Evolutionary conservation across 129 eudicot genomes (phyloP).

Genomic region (Cynara cardunculus): DNA sequence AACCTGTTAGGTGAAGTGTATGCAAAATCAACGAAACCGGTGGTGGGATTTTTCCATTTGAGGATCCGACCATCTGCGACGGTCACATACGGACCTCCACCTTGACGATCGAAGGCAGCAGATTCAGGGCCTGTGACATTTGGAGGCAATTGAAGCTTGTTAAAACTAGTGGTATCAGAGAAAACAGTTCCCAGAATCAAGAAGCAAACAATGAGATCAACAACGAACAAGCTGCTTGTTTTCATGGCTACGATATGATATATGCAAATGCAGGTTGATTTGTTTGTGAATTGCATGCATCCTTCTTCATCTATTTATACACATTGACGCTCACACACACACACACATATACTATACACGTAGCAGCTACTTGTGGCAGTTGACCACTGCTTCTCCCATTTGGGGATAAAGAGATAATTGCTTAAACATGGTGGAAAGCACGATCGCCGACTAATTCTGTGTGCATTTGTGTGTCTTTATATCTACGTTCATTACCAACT

Average conservation of each 20-base stretch:
- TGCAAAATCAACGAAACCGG: constrained; percentile 34
- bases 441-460: constrained; percentile 1
- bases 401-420: constrained; percentile 26
- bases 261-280: background rate
- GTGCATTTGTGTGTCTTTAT: background rate
- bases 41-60: constrained; percentile 30
- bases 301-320: constrained; percentile 8
- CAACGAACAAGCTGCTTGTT: background rate
- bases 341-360: background rate
- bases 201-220: constrained; percentile 10
- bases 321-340: background rate
- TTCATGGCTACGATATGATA: constrained; percentile 4
- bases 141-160: constrained; percentile 26
- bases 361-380: constrained; percentile 21
- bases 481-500: background rate
- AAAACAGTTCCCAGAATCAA: constrained; percentile 18
- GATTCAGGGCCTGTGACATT: constrained; percentile 35
- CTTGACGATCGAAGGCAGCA: constrained; percentile 33
- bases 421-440: constrained; percentile 20
- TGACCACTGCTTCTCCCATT: constrained; percentile 18
- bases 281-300: constrained; percentile 3
- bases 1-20: constrained; percentile 45
- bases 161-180: constrained; percentile 10
- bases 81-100: constrained; percentile 40
- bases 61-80: constrained; percentile 45